Evolutionary conservation across 768 basidiomycete species (phyloP).

Genomic region (Leccinum disarticulatum): DNA sequence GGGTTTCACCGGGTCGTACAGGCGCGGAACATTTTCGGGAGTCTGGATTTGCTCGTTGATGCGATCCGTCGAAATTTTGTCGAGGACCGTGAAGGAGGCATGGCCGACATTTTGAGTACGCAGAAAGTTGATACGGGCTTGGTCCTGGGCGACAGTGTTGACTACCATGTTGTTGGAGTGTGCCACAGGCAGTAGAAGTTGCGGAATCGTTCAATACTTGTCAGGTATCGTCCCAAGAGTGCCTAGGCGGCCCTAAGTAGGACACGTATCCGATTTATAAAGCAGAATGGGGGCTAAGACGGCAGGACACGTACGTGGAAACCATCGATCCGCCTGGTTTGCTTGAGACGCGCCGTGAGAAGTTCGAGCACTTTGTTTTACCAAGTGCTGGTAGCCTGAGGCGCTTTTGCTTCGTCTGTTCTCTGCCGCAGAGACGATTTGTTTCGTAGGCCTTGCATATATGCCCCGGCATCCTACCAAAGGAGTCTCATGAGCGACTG

Average conservation of each 20-base stretch:
- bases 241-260: constrained; percentile 47
- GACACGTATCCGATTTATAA: too few species aligned
- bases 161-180: constrained; percentile 89
- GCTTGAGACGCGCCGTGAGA: too few species aligned
- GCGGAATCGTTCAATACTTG: constrained; percentile 96
- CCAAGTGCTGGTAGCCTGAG: too few species aligned
- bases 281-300: too few species aligned
- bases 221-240: constrained; percentile 93
- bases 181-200: constrained; percentile 85
- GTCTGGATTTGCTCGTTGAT: constrained; percentile 54
- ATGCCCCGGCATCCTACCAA: too few species aligned
- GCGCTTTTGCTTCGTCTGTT: too few species aligned
- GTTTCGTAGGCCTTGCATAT: too few species aligned
- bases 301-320: too few species aligned
- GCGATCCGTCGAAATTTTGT: constrained; percentile 62
- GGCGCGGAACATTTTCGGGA: constrained; percentile 85
- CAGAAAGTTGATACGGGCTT: constrained; percentile 89
- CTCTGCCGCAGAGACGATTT: too few species aligned
- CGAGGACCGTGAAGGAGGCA: constrained; percentile 89
- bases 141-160: constrained; percentile 87
- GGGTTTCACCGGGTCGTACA: constrained; percentile 95
- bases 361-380: too few species aligned
- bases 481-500: too few species aligned
- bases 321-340: too few species aligned
- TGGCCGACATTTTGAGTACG: constrained; percentile 88